Conservation (phyloP, 805 yeast species). For the Zygoascus bituminiphila region DNA sequence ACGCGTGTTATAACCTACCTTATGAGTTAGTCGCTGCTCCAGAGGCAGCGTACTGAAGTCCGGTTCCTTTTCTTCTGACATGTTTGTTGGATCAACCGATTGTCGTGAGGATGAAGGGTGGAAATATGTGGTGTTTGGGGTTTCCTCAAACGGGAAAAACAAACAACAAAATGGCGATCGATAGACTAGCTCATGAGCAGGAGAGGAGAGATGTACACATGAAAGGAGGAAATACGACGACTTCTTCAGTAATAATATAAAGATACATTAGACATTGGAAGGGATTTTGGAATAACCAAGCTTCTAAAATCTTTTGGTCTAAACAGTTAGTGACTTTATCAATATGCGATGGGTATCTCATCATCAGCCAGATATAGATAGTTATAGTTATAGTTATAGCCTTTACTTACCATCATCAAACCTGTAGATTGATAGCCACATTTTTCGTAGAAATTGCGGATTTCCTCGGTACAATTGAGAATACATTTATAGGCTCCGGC, state of each 20-base stretch:
- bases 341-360: no score
- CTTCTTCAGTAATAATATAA: no score
- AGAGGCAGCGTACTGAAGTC: slow-evolving; percentile 41
- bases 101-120: no score
- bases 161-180: neutral
- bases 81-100: neutral
- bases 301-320: neutral
- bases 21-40: slow-evolving; percentile 57
- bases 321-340: neutral
- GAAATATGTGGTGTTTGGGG: neutral
- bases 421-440: slow-evolving; percentile 13
- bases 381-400: neutral
- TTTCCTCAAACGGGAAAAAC: neutral
- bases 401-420: slow-evolving; percentile 14
- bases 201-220: no score
- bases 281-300: neutral
- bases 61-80: slow-evolving; percentile 15
- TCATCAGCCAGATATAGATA: no score
- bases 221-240: no score
- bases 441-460: slow-evolving; percentile 10
- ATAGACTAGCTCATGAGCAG: no score
- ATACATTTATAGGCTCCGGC: slow-evolving; percentile 17
- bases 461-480: slow-evolving; percentile 14
- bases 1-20: slow-evolving; percentile 42
- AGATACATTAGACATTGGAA: no score